phyloP scores from a whole-genome alignment of 2,329 filamentous ascomycete genomes.

The Bipolaris sorokiniana region DNA sequence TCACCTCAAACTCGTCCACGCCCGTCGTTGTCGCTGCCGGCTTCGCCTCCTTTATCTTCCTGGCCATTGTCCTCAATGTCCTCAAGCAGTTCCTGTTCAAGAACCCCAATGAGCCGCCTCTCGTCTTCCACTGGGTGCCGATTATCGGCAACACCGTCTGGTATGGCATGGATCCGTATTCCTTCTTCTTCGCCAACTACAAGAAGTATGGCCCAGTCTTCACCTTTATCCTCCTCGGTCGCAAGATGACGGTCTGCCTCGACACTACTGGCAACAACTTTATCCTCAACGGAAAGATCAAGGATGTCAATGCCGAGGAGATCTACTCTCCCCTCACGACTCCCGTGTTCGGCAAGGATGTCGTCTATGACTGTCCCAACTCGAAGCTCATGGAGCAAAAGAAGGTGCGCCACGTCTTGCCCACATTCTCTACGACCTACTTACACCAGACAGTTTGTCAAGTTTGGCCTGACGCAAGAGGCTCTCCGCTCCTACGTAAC shows the following conservation, averaged over 20 bases:
- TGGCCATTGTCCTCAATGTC: slow-evolving; percentile 77
- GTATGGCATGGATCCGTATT: slow-evolving; percentile 93
- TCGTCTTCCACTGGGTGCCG: slow-evolving; percentile 70
- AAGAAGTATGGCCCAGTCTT: slow-evolving; percentile 90
- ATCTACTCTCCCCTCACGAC: slow-evolving; percentile 80
- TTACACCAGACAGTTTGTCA: slow-evolving; percentile 68
- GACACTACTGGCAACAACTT: slow-evolving; percentile 87
- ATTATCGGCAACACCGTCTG: slow-evolving; percentile 88
- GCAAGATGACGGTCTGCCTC: slow-evolving; percentile 85
- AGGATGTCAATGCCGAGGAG: slow-evolving; percentile 88
- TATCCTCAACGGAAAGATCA: slow-evolving; percentile 87
- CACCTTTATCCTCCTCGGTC: slow-evolving; percentile 85
- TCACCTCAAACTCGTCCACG: slow-evolving; percentile 49
- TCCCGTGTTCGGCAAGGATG: slow-evolving; percentile 79
- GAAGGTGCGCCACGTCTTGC: slow-evolving; percentile 64
- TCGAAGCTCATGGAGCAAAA: slow-evolving; percentile 96
- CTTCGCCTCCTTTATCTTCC: slow-evolving; percentile 56
- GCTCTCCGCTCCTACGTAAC: slow-evolving; percentile 78
- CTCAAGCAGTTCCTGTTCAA: slow-evolving; percentile 78
- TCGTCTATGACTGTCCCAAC: slow-evolving; percentile 91
- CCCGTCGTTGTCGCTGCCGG: slow-evolving; percentile 55
- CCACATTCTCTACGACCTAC: background rate
- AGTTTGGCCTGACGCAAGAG: slow-evolving; percentile 76
- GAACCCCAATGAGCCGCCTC: slow-evolving; percentile 71
- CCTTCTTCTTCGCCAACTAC: slow-evolving; percentile 77